Base-by-base conservation (phyloP, 1,284 basidiomycete genomes). In the Malassezia nana region DNA sequence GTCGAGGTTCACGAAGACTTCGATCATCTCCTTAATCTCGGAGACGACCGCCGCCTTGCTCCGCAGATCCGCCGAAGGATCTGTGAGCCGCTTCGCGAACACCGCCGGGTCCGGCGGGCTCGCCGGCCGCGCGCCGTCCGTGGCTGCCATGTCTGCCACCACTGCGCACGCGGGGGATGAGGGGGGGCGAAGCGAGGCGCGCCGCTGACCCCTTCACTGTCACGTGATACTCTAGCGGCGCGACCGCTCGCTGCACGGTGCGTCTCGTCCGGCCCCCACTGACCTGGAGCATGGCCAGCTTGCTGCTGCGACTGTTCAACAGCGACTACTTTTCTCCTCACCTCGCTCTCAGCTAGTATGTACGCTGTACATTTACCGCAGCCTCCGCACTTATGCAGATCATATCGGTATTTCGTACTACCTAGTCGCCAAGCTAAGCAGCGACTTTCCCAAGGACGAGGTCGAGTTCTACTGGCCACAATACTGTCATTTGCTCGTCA, bases 1-100 rank as follows among this genome's bases (percentile, higher is more conserved):
- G 64, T 91, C 89, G 31, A 82, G 56, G 52, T 59, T 65, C 31
- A 67, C 64, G 40, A 60, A 67, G 35, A 66, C 55, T 40, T 72
- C 69, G 49, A 65, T 50, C 30, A 65, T 50, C 16, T 72, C 69
- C 43, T 69, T 67, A 52, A 71, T 57, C 51, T 72, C 69, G 26
- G 58, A 53, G 12, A 67, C 69, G 20, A 57, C 62, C 13, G 57
- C 43, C 9, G 64, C 51, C 45, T 63, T 67, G 12, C 50, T 50
- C 44, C 62, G 60, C 33, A 56, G 38, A 31, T 70, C 66, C 59
- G 58, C 18, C 20, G 16, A n/a, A 25, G 43, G 33, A 31, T 56
- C 54, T n/a, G 43, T 29, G 38, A 56, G 54, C 24, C 49, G 32
- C 33, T 25, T 28, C 29, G 54, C 54, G 24, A 50, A 50, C 24